Percentiles rank a stretch among this genome's conserved stretches.
Conservation (phyloP, 768 basidiomycete species). For the Boletus coccyginus region DNA sequence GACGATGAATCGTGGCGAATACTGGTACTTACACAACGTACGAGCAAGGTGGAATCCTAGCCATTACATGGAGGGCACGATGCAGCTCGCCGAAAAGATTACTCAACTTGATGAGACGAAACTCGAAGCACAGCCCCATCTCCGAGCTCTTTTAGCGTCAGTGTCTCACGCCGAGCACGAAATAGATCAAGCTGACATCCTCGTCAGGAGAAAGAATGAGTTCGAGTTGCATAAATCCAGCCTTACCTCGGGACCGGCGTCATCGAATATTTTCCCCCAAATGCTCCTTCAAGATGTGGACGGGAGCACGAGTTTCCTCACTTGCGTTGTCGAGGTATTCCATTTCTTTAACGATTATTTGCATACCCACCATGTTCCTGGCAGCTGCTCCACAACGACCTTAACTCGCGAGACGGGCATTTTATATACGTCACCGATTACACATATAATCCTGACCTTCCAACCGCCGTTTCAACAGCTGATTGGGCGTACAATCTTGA, state of each 20-base stretch:
- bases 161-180: slow-evolving; percentile 17
- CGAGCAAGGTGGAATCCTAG: slow-evolving; percentile 39
- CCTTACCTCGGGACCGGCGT: slow-evolving; percentile 22
- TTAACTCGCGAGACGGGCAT: slow-evolving; percentile 32
- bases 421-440: slow-evolving; percentile 66
- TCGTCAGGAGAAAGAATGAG: slow-evolving; percentile 47
- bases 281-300: slow-evolving; percentile 48
- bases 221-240: slow-evolving; percentile 26
- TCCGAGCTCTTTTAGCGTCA: slow-evolving; percentile 54
- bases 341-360: neutral
- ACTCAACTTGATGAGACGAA: slow-evolving; percentile 41
- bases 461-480: slow-evolving; percentile 24
- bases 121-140: slow-evolving; percentile 32
- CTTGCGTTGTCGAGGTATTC: slow-evolving; percentile 58
- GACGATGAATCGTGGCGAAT: slow-evolving; percentile 47
- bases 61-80: slow-evolving; percentile 52
- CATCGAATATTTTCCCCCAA: slow-evolving; percentile 38
- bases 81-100: slow-evolving; percentile 45
- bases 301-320: slow-evolving; percentile 42
- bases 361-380: neutral
- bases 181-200: slow-evolving; percentile 3
- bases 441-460: slow-evolving; percentile 47
- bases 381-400: slow-evolving; percentile 47
- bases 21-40: slow-evolving; percentile 52
- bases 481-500: slow-evolving; percentile 46